These are phyloP conservation scores for Pneumocystis oryctolagi DNA, from an alignment of 1,139 yeast genomes.

Conservation along the genomic window DNA sequence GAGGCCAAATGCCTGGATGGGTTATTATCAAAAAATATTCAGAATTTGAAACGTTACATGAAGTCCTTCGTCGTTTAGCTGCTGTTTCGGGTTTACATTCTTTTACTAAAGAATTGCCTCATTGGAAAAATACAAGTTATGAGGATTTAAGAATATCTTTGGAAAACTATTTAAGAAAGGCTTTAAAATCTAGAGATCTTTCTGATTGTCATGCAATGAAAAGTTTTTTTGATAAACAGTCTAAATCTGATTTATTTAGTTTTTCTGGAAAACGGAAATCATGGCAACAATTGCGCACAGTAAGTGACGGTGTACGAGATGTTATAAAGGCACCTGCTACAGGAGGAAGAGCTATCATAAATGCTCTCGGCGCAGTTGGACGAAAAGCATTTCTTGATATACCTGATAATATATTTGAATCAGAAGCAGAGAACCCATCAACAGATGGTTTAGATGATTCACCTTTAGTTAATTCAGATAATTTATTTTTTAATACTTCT, in stretches of 20 bases:
- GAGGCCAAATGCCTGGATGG: neutral
- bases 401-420: neutral
- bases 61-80: neutral
- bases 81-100: neutral
- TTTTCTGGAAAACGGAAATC: neutral
- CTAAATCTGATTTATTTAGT: neutral
- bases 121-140: neutral
- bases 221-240: neutral
- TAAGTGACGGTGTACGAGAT: neutral
- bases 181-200: neutral
- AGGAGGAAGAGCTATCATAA: neutral
- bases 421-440: neutral
- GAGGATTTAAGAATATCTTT: neutral
- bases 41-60: neutral
- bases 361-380: neutral
- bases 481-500: neutral
- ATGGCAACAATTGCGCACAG: neutral
- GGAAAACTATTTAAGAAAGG: neutral
- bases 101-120: neutral
- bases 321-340: neutral
- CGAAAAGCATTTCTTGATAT: neutral
- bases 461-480: neutral
- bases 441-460: neutral
- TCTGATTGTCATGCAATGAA: constrained; percentile 1
- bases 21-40: neutral